Percentiles rank a stretch among this genome's conserved stretches.
Conservation (phyloP, 2,329 filamentous ascomycete genomes). For the Kalaharituber pfeilii region DNA sequence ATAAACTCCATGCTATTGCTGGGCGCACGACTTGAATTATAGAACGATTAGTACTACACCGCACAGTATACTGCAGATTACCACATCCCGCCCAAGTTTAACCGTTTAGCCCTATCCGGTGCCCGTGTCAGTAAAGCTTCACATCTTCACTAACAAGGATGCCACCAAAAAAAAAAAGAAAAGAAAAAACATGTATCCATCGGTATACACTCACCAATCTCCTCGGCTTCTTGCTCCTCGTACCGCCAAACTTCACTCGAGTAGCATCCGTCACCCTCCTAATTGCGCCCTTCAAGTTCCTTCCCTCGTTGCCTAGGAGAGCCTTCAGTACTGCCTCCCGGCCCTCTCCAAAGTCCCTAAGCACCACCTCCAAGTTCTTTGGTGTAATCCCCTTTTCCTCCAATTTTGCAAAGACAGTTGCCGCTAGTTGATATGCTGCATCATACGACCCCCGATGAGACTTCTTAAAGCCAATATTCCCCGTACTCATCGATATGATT, state of each 20-base stretch:
- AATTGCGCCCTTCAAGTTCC: constrained; percentile 55
- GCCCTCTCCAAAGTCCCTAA: constrained; percentile 72
- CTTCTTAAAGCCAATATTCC: constrained; percentile 86
- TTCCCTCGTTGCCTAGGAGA: constrained; percentile 69
- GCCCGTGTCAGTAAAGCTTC: too few species aligned
- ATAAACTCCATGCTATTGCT: too few species aligned
- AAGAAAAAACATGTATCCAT: too few species aligned
- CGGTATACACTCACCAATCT: constrained; percentile 41
- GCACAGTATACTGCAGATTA: too few species aligned
- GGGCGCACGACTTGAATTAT: too few species aligned
- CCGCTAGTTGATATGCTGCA: constrained; percentile 74
- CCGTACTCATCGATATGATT: constrained; percentile 62
- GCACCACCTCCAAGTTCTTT: constrained; percentile 55
- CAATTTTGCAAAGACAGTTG: constrained; percentile 68
- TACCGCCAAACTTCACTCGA: constrained; percentile 87
- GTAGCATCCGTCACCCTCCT: constrained; percentile 69
- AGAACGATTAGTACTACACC: too few species aligned
- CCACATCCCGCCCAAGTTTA: too few species aligned
- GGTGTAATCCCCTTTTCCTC: constrained; percentile 68
- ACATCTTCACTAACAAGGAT: too few species aligned
- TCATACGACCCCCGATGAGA: constrained; percentile 67
- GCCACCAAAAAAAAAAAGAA: too few species aligned
- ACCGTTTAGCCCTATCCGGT: too few species aligned
- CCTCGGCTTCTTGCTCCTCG: constrained; percentile 66
- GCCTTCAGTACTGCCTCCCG: constrained; percentile 83